A percentile compares a stretch with the other conserved stretches of the same genome.
phyloP scores from a whole-genome alignment of 1,284 basidiomycete genomes.

The Stygiomarasmius scandens region DNA sequence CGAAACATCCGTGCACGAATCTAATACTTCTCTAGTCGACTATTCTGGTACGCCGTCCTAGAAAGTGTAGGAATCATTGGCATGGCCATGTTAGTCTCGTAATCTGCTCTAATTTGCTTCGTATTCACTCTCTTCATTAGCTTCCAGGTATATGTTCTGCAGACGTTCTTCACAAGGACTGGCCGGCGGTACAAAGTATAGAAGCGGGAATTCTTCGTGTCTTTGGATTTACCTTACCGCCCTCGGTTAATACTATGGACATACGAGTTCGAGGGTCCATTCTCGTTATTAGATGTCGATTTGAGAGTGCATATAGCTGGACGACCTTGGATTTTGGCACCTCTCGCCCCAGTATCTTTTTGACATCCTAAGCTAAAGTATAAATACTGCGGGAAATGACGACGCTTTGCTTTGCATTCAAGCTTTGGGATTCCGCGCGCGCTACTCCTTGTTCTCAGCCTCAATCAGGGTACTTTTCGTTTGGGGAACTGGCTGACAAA shows the following conservation, averaged over 20 bases:
- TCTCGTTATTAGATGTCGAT: no score
- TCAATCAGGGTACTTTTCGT: no score
- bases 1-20: background rate
- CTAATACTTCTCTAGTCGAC: conserved; percentile 51
- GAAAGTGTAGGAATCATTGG: conserved; percentile 77
- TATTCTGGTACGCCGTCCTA: conserved; percentile 89
- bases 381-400: no score
- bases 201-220: background rate
- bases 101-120: conserved; percentile 9
- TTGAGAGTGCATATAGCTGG: no score
- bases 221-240: background rate
- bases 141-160: conserved; percentile 85
- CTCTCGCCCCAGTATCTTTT: no score
- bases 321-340: no score
- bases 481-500: no score
- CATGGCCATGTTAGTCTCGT: conserved; percentile 75
- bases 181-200: conserved; percentile 83
- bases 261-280: no score
- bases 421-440: no score
- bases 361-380: no score
- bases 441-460: no score
- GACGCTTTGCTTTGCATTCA: no score
- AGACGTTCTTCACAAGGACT: conserved; percentile 92
- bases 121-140: conserved; percentile 40
- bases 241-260: background rate